Evolutionary conservation across 176 grass and related monocot species (phyloP), one percentile per base, ranked within the genome.

Genomic region (Oryza australiensis): DNA sequence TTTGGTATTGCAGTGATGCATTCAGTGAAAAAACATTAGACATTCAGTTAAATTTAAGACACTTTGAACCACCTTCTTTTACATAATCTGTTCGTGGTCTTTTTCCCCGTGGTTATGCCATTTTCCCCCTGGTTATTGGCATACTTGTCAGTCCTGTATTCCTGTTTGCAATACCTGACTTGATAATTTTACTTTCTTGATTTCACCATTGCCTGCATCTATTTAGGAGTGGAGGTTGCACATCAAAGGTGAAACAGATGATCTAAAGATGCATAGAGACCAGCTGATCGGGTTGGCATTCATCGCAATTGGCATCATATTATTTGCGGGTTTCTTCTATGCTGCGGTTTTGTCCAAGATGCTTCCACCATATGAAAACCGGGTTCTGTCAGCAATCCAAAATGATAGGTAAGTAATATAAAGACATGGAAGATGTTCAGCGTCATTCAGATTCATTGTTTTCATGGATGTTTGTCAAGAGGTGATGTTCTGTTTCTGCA

Each of bases 401-500:
- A 73, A 86, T 16, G 88, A 90, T 78, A 83, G 91, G 91, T 80
- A 80, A 67, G 65, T 65, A n/a, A n/a, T n/a, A n/a, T n/a, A 69
- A 77, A n/a, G 53, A 32, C n/a, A 49, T 35, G 70, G 28, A 11
- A 67, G 24, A 74, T 80, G 24, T 22, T 24, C 13, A 29, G 29
- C 10, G 49, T 57, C 41, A 66, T 9, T 9, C n/a, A n/a, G n/a
- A n/a, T n/a, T n/a, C 12, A 13, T 1, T 14, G n/a, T 40, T 33
- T 20, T 13, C 34, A 66, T 57, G 30, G 8, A 86, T 73, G 38
- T n/a, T n/a, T n/a, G n/a, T n/a, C n/a, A n/a, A n/a, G n/a, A n/a
- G n/a, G n/a, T 22, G 49, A 22, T 22, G 22, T 59, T 59, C 53
- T 59, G 67, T 48, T 37, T 14, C 28, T 10, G 3, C 20, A 9